Percentiles rank a stretch among this genome's conserved stretches.
phyloP scores from a whole-genome alignment of 768 basidiomycete species.

The Mycena capillaripes region DNA sequence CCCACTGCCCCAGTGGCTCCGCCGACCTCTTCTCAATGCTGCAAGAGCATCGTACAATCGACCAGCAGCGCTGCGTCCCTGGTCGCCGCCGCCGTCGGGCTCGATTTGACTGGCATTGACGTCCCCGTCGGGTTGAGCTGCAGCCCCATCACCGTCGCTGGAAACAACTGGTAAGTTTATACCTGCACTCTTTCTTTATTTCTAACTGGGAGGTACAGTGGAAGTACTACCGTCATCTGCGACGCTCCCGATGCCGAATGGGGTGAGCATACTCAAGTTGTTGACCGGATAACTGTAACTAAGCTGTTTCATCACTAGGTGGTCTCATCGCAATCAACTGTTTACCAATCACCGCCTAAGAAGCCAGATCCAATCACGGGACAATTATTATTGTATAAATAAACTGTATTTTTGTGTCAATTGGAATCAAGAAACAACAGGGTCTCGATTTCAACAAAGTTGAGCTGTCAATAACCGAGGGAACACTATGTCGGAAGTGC shows the following conservation, averaged over 20 bases:
- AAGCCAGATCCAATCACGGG: too few relatives aligned
- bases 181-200: not conserved
- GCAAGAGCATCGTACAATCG: constrained; percentile 14
- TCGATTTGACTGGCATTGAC: constrained; percentile 22
- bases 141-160: constrained; percentile 30
- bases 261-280: not conserved
- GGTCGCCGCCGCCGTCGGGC: constrained; percentile 24
- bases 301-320: not conserved
- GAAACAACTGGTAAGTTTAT: constrained; percentile 11
- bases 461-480: too few relatives aligned
- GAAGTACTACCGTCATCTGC: constrained; percentile 18
- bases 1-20: constrained; percentile 19
- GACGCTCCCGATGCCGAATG: constrained; percentile 11
- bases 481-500: too few relatives aligned
- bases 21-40: constrained; percentile 26
- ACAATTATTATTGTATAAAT: too few relatives aligned
- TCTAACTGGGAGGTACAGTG: not conserved
- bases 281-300: not conserved
- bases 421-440: too few relatives aligned
- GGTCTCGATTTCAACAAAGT: too few relatives aligned
- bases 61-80: constrained; percentile 17
- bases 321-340: constrained; percentile 21
- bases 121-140: constrained; percentile 29
- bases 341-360: constrained; percentile 4
- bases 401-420: too few relatives aligned